Conservation (phyloP, 2,329 filamentous ascomycete species). For the Dactylellina drechsleri region DNA sequence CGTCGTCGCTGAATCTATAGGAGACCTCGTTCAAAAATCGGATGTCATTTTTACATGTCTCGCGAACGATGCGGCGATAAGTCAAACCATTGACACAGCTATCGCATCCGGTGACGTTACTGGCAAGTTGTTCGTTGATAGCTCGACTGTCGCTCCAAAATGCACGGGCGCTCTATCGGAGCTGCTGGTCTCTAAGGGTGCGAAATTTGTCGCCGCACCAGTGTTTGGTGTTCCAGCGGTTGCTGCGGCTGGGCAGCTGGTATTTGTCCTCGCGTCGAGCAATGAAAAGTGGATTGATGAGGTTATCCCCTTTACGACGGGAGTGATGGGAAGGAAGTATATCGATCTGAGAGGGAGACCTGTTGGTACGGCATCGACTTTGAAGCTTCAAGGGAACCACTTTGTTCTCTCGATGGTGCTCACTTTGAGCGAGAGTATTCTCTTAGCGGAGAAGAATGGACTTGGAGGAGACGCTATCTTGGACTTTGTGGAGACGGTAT, state of each 20-base stretch:
- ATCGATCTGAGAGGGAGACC: slow-evolving; percentile 77
- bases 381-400: slow-evolving; percentile 88
- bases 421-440: slow-evolving; percentile 79
- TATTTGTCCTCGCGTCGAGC: slow-evolving; percentile 76
- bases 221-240: slow-evolving; percentile 78
- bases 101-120: slow-evolving; percentile 65
- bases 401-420: slow-evolving; percentile 80
- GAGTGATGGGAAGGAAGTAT: slow-evolving; percentile 74
- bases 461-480: slow-evolving; percentile 77
- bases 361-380: slow-evolving; percentile 73
- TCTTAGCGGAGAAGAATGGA: slow-evolving; percentile 81
- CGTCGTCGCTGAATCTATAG: slow-evolving; percentile 67
- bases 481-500: slow-evolving; percentile 70
- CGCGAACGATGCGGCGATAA: slow-evolving; percentile 78
- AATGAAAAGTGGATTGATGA: slow-evolving; percentile 70
- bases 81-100: slow-evolving; percentile 70
- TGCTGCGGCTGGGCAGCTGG: slow-evolving; percentile 75
- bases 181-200: slow-evolving; percentile 70
- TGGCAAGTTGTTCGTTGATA: slow-evolving; percentile 84
- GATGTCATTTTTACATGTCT: slow-evolving; percentile 87
- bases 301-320: slow-evolving; percentile 76
- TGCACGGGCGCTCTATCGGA: slow-evolving; percentile 75
- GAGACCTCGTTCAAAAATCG: slow-evolving; percentile 73
- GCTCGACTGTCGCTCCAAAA: slow-evolving; percentile 86
- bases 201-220: slow-evolving; percentile 78